Evolutionary conservation across 371 early-diverging fungal genomes (phyloP).

Genomic region (Mortierella sp.): DNA sequence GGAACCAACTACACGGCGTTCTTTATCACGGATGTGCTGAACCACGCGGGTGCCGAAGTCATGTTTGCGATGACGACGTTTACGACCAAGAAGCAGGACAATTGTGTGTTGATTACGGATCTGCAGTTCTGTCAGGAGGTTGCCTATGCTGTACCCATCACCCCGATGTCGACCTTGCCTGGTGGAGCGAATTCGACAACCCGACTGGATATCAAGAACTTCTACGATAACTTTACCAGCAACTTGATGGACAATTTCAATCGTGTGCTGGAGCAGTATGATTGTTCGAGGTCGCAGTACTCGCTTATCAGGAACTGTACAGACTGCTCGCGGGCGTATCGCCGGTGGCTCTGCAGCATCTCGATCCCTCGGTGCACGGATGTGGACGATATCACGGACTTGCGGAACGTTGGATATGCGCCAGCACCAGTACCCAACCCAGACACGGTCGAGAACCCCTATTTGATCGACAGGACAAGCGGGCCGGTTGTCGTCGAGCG

Average conservation of each 20-base stretch:
- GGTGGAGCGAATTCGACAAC: conserved; percentile 23
- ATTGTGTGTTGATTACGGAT: conserved; percentile 69
- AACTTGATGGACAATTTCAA: conserved; percentile 64
- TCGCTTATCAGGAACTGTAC: conserved; percentile 75
- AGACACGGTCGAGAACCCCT: conserved; percentile 36
- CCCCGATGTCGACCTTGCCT: conserved; percentile 25
- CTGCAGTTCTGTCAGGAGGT: conserved; percentile 71
- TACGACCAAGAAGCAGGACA: conserved; percentile 51
- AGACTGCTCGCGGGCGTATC: conserved; percentile 71
- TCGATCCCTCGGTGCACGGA: conserved; percentile 74
- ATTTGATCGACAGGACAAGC: conserved; percentile 34
- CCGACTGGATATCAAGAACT: conserved; percentile 45
- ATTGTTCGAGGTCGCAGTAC: conserved; percentile 68
- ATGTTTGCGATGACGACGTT: conserved; percentile 52
- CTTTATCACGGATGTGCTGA: conserved; percentile 55
- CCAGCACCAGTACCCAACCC: not conserved
- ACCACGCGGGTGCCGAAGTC: conserved; percentile 53
- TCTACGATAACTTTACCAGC: conserved; percentile 64
- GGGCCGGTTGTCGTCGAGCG: conserved; percentile 53
- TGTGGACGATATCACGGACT: conserved; percentile 36
- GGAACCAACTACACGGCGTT: conserved; percentile 62
- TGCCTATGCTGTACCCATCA: conserved; percentile 70
- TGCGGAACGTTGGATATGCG: conserved; percentile 23
- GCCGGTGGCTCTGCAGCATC: conserved; percentile 76
- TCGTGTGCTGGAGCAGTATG: conserved; percentile 67